Base-by-base conservation (phyloP, 768 basidiomycete species). In the Leccinum subgranulosum region DNA sequence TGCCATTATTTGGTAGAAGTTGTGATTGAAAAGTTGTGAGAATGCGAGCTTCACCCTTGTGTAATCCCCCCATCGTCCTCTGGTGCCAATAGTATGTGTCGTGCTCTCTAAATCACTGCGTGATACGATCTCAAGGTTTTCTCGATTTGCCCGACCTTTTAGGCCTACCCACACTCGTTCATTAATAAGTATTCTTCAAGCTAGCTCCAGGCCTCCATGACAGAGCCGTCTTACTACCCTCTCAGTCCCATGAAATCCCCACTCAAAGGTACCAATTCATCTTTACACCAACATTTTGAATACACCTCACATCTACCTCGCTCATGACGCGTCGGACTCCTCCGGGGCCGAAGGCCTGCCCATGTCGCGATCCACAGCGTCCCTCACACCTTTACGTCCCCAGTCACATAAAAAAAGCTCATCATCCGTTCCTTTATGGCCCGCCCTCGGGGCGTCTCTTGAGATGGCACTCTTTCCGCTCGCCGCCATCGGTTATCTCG, bases 401-500 rank as follows among this genome's bases (percentile, higher is more conserved):
- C 58, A 49, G 15, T 25, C 34, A 25, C 46, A 25, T 28, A 53
- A 15, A 4, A 58, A 58, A 17, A 6, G 45, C 49, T 43, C n/a
- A n/a, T 41, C 25, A 3, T 1, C 41, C 3, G 6, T 14, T 39
- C 47, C 33, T 21, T 8, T 45, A 46, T 71, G 66, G 66, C 28
- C 50, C 23, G 21, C 8, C 14, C 28, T 59, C 11, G 43, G 23
- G 46, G 49, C 61, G 3, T 46, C 61, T 1, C 53, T 65, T 3
- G 23, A 61, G 52, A 54, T 69, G 61, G 54, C 60, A 0, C 58
- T 71, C 56, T 48, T 73, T 3, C 64, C 72, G 6, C 43, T 71
- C 12, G 57, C 59, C 3, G 70, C 70, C 4, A 64, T 73, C 28
- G 70, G 43, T 14, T 72, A 68, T 52, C 54, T 73, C 9, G 60